Evolutionary conservation across 2,329 filamentous ascomycete species (phyloP), one percentile per base, ranked within the genome.

Genomic region (Hyphodiscus sp.): DNA sequence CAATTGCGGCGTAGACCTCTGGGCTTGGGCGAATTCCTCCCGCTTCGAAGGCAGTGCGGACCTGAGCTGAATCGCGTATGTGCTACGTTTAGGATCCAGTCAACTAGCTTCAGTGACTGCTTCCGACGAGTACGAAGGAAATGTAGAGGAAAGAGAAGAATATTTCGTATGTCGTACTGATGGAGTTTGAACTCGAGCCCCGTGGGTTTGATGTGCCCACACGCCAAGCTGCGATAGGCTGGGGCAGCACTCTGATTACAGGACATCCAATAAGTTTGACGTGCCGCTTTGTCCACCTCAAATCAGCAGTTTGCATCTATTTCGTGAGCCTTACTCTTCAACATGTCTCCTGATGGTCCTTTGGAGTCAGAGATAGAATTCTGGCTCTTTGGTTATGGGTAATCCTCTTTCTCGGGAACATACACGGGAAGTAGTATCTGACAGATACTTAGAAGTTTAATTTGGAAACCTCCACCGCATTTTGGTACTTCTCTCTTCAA

Each of bases 321-420:
- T 50, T 18, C 42, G 29, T 38, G 33, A 38, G 33, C 16, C 41
- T 20, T 20, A 16, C 13, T 38, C 30, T 20, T 47, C 45, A 52
- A 5, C 18, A 58, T 59, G 55, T 16, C 50, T 41, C 42, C 29
- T 43, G 26, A 56, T 18, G 42, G 13, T 6, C 45, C 55, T 44
- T 23, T 16, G 49, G 52, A 49, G n/a, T 33, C 55, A 29, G 52
- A 56, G 2, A 47, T 48, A 2, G 89, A 95, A 67, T 91, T 97
- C 65, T 99, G 94, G 94, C 77, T 99, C 45, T 97, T 96, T 71
- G 94, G 94, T 58, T 99, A 97, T 68, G 94, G 92, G 92, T 96
- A 76, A 61, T 78, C 74, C 45, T 55, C 55, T 62, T 57, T 47
- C 55, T 41, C 48, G 18, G 15, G 18, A 11, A 29, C 18, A 43